Conservation (phyloP, 495 filamentous ascomycete genomes). For the Penicillium ochrochloron region DNA sequence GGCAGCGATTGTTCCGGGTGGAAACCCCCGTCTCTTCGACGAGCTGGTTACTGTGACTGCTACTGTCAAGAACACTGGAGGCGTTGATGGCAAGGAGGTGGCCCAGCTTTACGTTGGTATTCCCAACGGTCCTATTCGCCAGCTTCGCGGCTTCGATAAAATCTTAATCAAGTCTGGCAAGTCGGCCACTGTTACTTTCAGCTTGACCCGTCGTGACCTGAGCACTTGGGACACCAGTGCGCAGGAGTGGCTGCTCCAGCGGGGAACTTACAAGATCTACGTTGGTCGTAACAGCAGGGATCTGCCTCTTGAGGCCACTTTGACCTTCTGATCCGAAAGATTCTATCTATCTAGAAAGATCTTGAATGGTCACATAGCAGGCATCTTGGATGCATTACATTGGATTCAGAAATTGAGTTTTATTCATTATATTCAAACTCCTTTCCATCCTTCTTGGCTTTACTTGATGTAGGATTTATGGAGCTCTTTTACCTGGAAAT, state of each 20-base stretch:
- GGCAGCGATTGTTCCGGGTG: background rate
- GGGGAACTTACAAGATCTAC: conserved; percentile 46
- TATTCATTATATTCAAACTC: background rate
- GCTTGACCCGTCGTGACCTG: conserved; percentile 49
- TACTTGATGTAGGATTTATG: background rate
- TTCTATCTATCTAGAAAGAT: background rate
- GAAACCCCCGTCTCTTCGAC: background rate
- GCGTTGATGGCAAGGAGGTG: background rate
- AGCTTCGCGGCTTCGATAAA: background rate
- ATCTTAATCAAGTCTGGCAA: background rate
- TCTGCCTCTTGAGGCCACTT: conserved; percentile 20
- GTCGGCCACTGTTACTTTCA: background rate
- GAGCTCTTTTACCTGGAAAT: background rate
- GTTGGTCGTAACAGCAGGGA: conserved; percentile 59
- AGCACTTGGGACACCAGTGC: conserved; percentile 66
- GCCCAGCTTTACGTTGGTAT: background rate
- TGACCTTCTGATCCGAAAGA: background rate
- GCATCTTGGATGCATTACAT: background rate
- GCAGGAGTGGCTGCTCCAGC: conserved; percentile 64
- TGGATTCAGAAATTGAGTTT: background rate
- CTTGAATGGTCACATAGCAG: background rate
- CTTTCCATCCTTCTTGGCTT: background rate
- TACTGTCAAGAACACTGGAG: background rate
- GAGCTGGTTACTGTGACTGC: background rate
- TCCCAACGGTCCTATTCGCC: background rate